Conservation (phyloP, 768 basidiomycete genomes). For the Xerocomellus intermedius region DNA sequence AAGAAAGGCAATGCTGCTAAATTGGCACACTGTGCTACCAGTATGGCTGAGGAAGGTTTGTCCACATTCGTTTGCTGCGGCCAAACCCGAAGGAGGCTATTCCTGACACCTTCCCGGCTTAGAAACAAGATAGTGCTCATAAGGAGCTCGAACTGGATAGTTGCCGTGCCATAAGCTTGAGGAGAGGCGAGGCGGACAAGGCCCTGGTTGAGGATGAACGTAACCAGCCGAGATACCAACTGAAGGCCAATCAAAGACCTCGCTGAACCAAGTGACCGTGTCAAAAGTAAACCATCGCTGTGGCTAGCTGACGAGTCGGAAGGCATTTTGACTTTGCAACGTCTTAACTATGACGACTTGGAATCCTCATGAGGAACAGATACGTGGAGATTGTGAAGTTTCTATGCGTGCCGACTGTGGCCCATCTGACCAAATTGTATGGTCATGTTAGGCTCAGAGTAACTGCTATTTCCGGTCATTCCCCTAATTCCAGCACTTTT, state of each 20-base stretch:
- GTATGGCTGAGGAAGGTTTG: background rate
- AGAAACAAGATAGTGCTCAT: constrained; percentile 90
- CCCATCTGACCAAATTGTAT: constrained; percentile 5
- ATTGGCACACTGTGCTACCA: constrained; percentile 35
- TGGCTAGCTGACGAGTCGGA: background rate
- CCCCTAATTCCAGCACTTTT: background rate
- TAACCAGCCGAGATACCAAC: constrained; percentile 77
- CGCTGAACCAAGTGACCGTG: constrained; percentile 40
- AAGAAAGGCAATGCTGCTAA: constrained; percentile 63
- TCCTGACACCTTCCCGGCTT: constrained; percentile 89
- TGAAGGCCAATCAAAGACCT: constrained; percentile 83
- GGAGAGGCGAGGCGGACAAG: constrained; percentile 83
- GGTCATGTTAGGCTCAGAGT: constrained; percentile 8
- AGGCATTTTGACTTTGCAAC: constrained; percentile 9
- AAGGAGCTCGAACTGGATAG: constrained; percentile 92
- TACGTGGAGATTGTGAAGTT: background rate
- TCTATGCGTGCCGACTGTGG: background rate
- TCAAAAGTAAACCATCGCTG: constrained; percentile 19
- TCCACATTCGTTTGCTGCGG: constrained; percentile 14
- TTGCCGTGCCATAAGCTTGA: constrained; percentile 82
- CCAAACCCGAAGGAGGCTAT: constrained; percentile 70
- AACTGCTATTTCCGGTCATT: background rate
- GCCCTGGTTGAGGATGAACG: constrained; percentile 87
- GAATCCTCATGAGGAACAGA: background rate
- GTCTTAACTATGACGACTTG: constrained; percentile 2